A percentile compares a stretch with the other conserved stretches of the same genome.
These are phyloP conservation scores for Leonotis leonurus DNA, from an alignment of 257 asterid genomes.

Conservation along the genomic window DNA sequence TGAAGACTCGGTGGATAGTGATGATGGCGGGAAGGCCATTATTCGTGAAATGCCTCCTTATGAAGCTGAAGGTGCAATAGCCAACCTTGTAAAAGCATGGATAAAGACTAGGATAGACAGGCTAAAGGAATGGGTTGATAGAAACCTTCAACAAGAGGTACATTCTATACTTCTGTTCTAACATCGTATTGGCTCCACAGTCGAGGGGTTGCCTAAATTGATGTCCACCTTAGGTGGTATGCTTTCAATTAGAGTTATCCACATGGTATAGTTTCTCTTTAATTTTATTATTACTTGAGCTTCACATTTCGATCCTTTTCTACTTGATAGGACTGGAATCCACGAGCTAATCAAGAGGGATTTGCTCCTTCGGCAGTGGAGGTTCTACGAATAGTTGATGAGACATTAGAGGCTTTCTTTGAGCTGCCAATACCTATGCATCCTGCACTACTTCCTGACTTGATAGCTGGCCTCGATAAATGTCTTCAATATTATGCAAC, in stretches of 20 bases:
- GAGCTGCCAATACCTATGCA: conserved; percentile 94
- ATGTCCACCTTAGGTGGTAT: neutral
- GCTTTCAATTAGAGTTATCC: too few species aligned
- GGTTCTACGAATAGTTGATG: conserved; percentile 75
- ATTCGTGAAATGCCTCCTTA: conserved; percentile 99
- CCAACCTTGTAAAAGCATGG: conserved; percentile 84
- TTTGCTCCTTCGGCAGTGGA: conserved; percentile 88
- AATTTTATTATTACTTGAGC: neutral
- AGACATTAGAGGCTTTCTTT: conserved; percentile 87
- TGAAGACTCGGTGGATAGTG: conserved; percentile 96
- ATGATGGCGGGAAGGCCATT: conserved; percentile 98
- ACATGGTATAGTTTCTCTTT: too few species aligned
- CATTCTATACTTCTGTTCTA: neutral
- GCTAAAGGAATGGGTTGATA: conserved; percentile 85
- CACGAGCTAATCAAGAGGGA: conserved; percentile 73
- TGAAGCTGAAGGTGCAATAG: conserved; percentile 92
- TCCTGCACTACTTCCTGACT: conserved; percentile 84
- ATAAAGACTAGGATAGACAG: conserved; percentile 80
- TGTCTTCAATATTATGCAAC: conserved; percentile 78
- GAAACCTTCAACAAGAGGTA: conserved; percentile 99
- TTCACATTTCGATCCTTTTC: neutral
- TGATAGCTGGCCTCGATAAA: conserved; percentile 75
- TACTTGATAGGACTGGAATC: conserved; percentile 68
- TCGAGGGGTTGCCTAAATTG: neutral
- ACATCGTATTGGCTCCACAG: neutral